Conservation (phyloP, 306 rosid species). For the Glycine soja region DNA sequence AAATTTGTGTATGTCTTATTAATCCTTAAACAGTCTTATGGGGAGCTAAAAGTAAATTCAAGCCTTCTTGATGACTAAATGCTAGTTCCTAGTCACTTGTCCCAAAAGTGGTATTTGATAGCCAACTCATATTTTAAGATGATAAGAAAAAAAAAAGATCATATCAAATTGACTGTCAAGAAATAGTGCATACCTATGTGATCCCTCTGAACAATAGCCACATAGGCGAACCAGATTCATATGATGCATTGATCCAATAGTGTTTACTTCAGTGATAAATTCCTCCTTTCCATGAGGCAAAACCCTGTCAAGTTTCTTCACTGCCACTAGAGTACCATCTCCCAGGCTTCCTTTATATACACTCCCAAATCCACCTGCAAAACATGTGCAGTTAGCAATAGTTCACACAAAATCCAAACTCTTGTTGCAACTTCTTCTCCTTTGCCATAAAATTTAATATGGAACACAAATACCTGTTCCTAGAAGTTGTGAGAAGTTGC, state of each 20-base stretch:
- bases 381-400: constrained; percentile 40
- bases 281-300: constrained; percentile 97
- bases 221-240: constrained; percentile 92
- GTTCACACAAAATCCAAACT: constrained; percentile 1
- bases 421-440: neutral
- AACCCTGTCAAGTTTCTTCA: constrained; percentile 89
- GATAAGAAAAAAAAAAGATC: neutral
- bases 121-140: neutral
- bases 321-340: constrained; percentile 88
- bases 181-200: constrained; percentile 64
- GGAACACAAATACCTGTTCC: constrained; percentile 67
- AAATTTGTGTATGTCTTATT: constrained; percentile 59
- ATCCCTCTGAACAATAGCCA: constrained; percentile 88
- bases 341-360: constrained; percentile 90
- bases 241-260: constrained; percentile 97
- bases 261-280: constrained; percentile 91
- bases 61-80: neutral
- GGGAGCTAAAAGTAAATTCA: neutral
- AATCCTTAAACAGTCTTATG: neutral
- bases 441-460: constrained; percentile 10
- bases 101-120: neutral
- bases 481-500: constrained; percentile 74
- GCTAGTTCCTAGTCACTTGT: neutral
- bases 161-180: constrained; percentile 24
- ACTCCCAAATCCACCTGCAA: constrained; percentile 91